These are phyloP conservation scores for Acanthochlamys bracteata DNA, from an alignment of 106 monocot species.

Conservation along the genomic window DNA sequence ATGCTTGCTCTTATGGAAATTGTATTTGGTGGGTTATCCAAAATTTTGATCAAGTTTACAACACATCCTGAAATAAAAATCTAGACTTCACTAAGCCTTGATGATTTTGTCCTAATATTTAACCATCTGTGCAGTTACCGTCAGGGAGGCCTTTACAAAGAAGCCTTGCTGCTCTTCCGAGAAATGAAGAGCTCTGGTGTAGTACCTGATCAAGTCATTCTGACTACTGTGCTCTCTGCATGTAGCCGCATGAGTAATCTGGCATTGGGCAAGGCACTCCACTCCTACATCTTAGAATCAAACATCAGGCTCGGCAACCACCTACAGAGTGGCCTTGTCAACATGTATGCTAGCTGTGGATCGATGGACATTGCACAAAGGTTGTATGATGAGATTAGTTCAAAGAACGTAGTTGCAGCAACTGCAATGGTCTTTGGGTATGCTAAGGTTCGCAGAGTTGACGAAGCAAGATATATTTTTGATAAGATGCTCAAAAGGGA, in stretches of 20 bases:
- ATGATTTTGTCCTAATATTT: slow-evolving; percentile 1
- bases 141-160: slow-evolving; percentile 43
- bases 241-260: slow-evolving; percentile 50
- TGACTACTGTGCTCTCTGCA: slow-evolving; percentile 36
- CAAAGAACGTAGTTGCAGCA: slow-evolving; percentile 43
- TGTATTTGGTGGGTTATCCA: no score
- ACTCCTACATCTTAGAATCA: slow-evolving; percentile 21
- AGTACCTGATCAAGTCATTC: slow-evolving; percentile 41
- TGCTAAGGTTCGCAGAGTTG: slow-evolving; percentile 33
- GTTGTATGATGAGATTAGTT: slow-evolving; percentile 34
- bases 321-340: slow-evolving; percentile 33
- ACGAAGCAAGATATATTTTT: slow-evolving; percentile 42
- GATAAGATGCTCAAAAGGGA: slow-evolving; percentile 40
- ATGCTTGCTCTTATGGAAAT: no score
- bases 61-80: no score
- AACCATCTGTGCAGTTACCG: slow-evolving; percentile 40
- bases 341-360: slow-evolving; percentile 75
- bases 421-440: slow-evolving; percentile 66
- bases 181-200: slow-evolving; percentile 29
- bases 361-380: slow-evolving; percentile 22
- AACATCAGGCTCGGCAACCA: slow-evolving; percentile 18
- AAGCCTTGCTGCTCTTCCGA: slow-evolving; percentile 59
- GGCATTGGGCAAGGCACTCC: slow-evolving; percentile 30
- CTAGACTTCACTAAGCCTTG: no score
- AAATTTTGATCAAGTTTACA: no score